Evolutionary conservation across 345 rosid genomes (phyloP).

Genomic region (Euclidium syriacum): DNA sequence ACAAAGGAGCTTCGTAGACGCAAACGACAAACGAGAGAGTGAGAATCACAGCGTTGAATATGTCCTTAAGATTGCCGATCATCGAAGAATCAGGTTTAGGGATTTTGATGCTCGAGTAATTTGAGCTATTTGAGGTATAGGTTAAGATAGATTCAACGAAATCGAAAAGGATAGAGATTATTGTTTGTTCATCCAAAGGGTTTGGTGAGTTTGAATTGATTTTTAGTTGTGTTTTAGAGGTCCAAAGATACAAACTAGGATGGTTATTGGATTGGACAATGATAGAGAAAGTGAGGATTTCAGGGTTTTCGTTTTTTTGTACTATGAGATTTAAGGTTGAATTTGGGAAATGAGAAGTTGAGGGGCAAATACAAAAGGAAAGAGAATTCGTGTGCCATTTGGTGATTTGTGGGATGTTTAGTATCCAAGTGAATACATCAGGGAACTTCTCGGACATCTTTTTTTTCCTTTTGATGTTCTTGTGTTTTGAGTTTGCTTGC

Average conservation of each 20-base stretch:
- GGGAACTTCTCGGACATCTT: slow-evolving; percentile 49
- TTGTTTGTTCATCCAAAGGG: slow-evolving; percentile 37
- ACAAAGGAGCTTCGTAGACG: slow-evolving; percentile 72
- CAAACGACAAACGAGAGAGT: slow-evolving; percentile 55
- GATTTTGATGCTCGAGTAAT: slow-evolving; percentile 30
- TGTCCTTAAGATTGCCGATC: slow-evolving; percentile 34
- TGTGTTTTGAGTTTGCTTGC: not conserved
- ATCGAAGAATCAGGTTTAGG: slow-evolving; percentile 33
- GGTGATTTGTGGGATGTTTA: slow-evolving; percentile 48
- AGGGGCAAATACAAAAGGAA: slow-evolving; percentile 47
- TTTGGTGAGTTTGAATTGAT: slow-evolving; percentile 35
- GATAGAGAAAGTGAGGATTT: slow-evolving; percentile 43
- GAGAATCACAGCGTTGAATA: slow-evolving; percentile 55
- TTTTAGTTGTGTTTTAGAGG: slow-evolving; percentile 49
- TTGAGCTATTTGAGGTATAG: slow-evolving; percentile 41
- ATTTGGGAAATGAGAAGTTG: slow-evolving; percentile 38
- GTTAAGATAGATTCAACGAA: slow-evolving; percentile 54
- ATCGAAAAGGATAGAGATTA: slow-evolving; percentile 41
- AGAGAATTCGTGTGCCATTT: slow-evolving; percentile 51
- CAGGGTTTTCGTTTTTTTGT: slow-evolving; percentile 35
- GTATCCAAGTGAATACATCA: slow-evolving; percentile 60
- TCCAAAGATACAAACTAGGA: slow-evolving; percentile 57
- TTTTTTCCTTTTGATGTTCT: not conserved
- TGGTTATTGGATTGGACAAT: slow-evolving; percentile 40
- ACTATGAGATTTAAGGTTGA: slow-evolving; percentile 52